These are phyloP conservation scores for Rhodotorula sp. DNA, from an alignment of 1,284 basidiomycete species.

Conservation along the genomic window DNA sequence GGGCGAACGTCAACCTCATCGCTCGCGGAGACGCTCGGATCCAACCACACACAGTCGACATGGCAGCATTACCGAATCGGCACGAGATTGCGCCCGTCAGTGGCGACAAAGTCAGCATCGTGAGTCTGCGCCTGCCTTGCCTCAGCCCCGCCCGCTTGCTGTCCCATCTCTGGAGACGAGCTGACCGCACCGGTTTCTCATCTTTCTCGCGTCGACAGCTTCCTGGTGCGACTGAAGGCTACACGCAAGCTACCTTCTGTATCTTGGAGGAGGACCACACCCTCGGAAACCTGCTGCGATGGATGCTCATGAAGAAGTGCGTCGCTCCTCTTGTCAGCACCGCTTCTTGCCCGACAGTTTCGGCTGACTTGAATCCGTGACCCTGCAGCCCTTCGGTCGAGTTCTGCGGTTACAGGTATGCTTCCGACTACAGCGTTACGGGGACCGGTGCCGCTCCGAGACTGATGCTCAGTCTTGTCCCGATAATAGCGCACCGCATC, in stretches of 20 bases:
- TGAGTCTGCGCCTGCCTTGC: background rate
- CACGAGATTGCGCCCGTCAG: constrained; percentile 26
- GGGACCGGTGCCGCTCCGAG: background rate
- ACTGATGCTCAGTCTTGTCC: background rate
- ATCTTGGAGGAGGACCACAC: constrained; percentile 93
- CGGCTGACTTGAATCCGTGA: background rate
- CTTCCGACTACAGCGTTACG: background rate
- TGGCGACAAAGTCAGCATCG: constrained; percentile 34
- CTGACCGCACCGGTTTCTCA: background rate
- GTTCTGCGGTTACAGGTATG: constrained; percentile 94
- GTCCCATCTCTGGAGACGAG: background rate
- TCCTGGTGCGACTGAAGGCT: constrained; percentile 54
- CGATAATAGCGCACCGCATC: constrained; percentile 74
- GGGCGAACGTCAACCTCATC: background rate
- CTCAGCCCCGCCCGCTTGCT: background rate
- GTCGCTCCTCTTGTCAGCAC: background rate
- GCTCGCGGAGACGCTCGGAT: background rate
- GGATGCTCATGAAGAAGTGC: constrained; percentile 99
- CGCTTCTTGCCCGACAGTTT: background rate
- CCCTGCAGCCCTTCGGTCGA: constrained; percentile 86
- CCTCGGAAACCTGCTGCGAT: constrained; percentile 87
- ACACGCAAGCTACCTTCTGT: constrained; percentile 87
- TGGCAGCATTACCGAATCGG: constrained; percentile 11
- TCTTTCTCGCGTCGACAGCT: constrained; percentile 49
- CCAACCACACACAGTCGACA: background rate